Evolutionary conservation across 2,329 filamentous ascomycete species (phyloP).

Genomic region (Diplodia sapinea): DNA sequence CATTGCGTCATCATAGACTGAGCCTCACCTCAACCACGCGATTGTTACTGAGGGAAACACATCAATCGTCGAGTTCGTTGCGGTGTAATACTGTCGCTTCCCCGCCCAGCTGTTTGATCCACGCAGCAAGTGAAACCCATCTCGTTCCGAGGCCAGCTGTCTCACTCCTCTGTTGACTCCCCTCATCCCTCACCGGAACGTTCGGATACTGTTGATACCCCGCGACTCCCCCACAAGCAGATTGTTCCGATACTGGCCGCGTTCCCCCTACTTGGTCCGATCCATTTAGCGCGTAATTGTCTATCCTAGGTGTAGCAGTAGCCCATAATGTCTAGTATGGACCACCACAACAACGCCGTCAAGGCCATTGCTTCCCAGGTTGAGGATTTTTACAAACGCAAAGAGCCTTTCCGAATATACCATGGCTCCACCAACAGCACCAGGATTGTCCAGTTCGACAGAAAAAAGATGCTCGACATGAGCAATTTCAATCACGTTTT

Average conservation of each 20-base stretch:
- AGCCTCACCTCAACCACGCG: not conserved
- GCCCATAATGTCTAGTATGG: slow-evolving; percentile 35
- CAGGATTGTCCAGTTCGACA: slow-evolving; percentile 50
- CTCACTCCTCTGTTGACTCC: no score
- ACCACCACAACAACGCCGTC: slow-evolving; percentile 47
- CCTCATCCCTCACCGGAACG: not conserved
- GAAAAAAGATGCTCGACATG: slow-evolving; percentile 55
- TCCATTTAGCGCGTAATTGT: not conserved
- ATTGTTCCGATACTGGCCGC: not conserved
- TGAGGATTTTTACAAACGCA: slow-evolving; percentile 53
- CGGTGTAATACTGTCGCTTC: not conserved
- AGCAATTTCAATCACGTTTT: slow-evolving; percentile 56
- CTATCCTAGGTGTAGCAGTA: not conserved
- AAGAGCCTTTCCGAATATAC: slow-evolving; percentile 60
- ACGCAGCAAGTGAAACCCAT: not conserved
- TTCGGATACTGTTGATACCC: not conserved
- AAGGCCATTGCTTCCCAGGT: slow-evolving; percentile 49
- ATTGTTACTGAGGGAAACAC: not conserved
- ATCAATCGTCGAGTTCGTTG: not conserved
- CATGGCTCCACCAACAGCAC: slow-evolving; percentile 65
- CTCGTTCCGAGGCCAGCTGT: not conserved
- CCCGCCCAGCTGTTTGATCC: not conserved
- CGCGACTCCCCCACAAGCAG: not conserved
- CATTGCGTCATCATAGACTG: not conserved
- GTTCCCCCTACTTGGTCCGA: not conserved